Evolutionary conservation across 2,329 filamentous ascomycete species (phyloP).

Genomic region (Aureobasidium subglaciale): DNA sequence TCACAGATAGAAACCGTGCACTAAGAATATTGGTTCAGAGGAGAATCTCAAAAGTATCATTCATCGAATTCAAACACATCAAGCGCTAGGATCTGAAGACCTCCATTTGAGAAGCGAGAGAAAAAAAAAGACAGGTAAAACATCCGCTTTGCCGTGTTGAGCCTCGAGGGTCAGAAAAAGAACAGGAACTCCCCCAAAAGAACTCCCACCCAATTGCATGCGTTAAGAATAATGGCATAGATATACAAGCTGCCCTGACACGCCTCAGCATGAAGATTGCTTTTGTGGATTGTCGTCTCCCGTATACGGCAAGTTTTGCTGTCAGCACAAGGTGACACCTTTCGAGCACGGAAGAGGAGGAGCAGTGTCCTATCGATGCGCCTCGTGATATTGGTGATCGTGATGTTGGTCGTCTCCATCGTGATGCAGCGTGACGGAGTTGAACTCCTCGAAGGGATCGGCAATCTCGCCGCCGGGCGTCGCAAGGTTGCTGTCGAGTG

Average conservation of each 20-base stretch:
- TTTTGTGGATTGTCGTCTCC: slow-evolving; percentile 7
- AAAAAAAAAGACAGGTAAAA: slow-evolving; percentile 1
- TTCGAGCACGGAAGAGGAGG: slow-evolving; percentile 1
- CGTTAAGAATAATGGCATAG: slow-evolving; percentile 12
- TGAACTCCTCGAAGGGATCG: slow-evolving; percentile 98
- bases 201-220: slow-evolving; percentile 6
- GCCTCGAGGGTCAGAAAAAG: not conserved
- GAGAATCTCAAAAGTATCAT: not conserved
- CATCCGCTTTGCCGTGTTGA: not conserved
- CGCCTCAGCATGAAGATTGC: not conserved
- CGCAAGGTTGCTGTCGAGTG: slow-evolving; percentile 74
- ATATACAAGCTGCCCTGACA: slow-evolving; percentile 4
- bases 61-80: not conserved
- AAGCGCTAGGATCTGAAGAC: not conserved
- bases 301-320: not conserved
- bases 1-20: no score
- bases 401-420: slow-evolving; percentile 62
- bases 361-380: slow-evolving; percentile 4
- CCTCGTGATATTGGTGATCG: slow-evolving; percentile 8
- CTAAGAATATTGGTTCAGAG: not conserved
- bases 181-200: not conserved
- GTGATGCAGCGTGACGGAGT: slow-evolving; percentile 94
- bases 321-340: not conserved
- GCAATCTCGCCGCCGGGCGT: slow-evolving; percentile 75
- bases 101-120: no score